Conservation (phyloP, 768 basidiomycete genomes). For the Tremella yokohamensis region DNA sequence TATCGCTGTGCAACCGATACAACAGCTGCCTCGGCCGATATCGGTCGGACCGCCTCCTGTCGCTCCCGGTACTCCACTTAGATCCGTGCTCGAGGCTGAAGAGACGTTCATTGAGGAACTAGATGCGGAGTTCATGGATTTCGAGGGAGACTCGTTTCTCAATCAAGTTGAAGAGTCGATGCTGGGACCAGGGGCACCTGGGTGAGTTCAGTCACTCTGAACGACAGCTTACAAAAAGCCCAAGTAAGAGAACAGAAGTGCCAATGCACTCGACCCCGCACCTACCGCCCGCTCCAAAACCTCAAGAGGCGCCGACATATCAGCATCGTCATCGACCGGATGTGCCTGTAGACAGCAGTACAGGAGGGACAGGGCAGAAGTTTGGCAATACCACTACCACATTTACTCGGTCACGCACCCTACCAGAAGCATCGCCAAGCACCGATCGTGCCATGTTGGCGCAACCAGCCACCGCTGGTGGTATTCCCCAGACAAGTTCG, state of each 20-base stretch:
- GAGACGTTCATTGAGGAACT: conserved; percentile 32
- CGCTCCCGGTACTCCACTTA: conserved; percentile 30
- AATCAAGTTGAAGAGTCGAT: conserved; percentile 1
- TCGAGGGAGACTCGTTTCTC: conserved; percentile 12
- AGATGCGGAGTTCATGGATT: conserved; percentile 39
- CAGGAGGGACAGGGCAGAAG: conserved; percentile 7
- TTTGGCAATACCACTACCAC: conserved; percentile 1
- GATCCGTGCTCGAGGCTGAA: conserved; percentile 24
- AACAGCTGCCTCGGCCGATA: not conserved
- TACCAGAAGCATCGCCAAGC: not conserved
- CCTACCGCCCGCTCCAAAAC: conserved; percentile 1
- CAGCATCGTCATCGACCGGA: conserved; percentile 43
- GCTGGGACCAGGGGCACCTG: not conserved
- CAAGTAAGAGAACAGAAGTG: conserved; percentile 7
- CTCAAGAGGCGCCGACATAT: conserved; percentile 12
- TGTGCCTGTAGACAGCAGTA: not conserved
- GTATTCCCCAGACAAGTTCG: not conserved
- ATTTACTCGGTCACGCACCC: conserved; percentile 1
- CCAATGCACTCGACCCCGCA: not conserved
- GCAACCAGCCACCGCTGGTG: not conserved
- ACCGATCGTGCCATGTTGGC: too few relatives aligned
- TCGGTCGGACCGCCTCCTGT: not conserved
- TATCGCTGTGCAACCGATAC: not conserved
- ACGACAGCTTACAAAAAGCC: conserved; percentile 3
- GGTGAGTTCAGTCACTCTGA: not conserved